phyloP scores from a whole-genome alignment of 495 filamentous ascomycete genomes.

The Penicillium paradoxum region DNA sequence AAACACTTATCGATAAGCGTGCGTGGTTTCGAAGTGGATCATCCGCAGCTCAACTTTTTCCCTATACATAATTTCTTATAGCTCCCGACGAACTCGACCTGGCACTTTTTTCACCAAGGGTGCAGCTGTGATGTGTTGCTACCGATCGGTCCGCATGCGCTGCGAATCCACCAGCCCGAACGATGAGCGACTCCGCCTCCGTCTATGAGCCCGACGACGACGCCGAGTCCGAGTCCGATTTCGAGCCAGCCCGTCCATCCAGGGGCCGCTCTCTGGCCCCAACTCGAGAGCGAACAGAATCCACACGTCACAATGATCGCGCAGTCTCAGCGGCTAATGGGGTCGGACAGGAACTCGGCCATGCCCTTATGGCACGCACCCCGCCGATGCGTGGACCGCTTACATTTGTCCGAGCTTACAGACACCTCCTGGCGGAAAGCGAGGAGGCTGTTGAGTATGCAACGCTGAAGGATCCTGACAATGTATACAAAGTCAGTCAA shows the following conservation, averaged over 20 bases:
- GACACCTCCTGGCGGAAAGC: slow-evolving; percentile 53
- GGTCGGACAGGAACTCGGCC: background rate
- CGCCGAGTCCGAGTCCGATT: slow-evolving; percentile 20
- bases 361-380: background rate
- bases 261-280: background rate
- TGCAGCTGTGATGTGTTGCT: slow-evolving; percentile 28
- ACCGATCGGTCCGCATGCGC: slow-evolving; percentile 9
- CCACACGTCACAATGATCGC: background rate
- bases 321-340: background rate
- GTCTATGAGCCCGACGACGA: slow-evolving; percentile 31
- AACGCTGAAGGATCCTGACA: slow-evolving; percentile 4
- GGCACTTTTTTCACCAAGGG: background rate
- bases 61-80: background rate
- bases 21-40: slow-evolving; percentile 9
- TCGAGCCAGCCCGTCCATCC: slow-evolving; percentile 9
- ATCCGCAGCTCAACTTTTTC: slow-evolving; percentile 14
- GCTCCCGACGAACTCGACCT: background rate
- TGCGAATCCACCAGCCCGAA: slow-evolving; percentile 23
- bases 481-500: slow-evolving; percentile 41
- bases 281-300: background rate
- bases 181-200: slow-evolving; percentile 37
- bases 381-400: slow-evolving; percentile 5
- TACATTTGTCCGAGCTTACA: slow-evolving; percentile 39
- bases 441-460: slow-evolving; percentile 36
- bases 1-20: slow-evolving; percentile 37